Evolutionary conservation across 2,329 filamentous ascomycete genomes (phyloP).

Genomic region (Geosmithia putterillii): DNA sequence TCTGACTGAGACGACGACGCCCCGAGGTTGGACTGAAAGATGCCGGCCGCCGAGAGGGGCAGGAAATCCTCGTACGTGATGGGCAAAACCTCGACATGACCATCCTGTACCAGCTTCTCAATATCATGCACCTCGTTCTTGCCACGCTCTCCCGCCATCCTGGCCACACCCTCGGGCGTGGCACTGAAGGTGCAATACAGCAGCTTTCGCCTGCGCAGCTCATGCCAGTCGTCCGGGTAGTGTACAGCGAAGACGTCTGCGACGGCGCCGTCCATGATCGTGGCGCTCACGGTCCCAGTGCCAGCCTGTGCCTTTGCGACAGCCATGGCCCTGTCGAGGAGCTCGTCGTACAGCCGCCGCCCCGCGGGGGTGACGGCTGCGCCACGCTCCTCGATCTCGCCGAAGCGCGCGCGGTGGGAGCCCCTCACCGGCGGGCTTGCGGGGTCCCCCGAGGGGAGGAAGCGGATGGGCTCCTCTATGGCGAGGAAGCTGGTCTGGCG

Average conservation of each 20-base stretch:
- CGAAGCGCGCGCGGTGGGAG: slow-evolving; percentile 35
- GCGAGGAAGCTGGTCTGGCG: slow-evolving; percentile 42
- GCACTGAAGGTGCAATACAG: slow-evolving; percentile 24
- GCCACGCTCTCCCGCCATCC: too few species aligned
- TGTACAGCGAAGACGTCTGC: slow-evolving; percentile 20
- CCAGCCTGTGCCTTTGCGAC: neutral
- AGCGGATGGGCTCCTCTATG: slow-evolving; percentile 32
- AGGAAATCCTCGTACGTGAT: slow-evolving; percentile 43
- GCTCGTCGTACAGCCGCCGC: slow-evolving; percentile 29
- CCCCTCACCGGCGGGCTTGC: slow-evolving; percentile 12
- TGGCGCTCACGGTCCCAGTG: neutral
- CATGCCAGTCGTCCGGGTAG: slow-evolving; percentile 27
- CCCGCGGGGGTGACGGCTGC: slow-evolving; percentile 33
- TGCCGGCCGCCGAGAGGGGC: slow-evolving; percentile 38
- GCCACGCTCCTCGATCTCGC: slow-evolving; percentile 40
- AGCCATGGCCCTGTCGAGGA: slow-evolving; percentile 19
- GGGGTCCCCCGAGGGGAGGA: slow-evolving; percentile 12
- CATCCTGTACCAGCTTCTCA: slow-evolving; percentile 17
- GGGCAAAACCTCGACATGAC: slow-evolving; percentile 22
- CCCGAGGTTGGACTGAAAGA: slow-evolving; percentile 31
- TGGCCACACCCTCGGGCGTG: neutral
- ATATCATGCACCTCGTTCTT: slow-evolving; percentile 7
- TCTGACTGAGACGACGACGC: neutral
- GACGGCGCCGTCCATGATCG: slow-evolving; percentile 10
- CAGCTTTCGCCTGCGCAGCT: slow-evolving; percentile 20